phyloP scores from a whole-genome alignment of 2,329 filamentous ascomycete species.

The Phyllosticta citribraziliensis region DNA sequence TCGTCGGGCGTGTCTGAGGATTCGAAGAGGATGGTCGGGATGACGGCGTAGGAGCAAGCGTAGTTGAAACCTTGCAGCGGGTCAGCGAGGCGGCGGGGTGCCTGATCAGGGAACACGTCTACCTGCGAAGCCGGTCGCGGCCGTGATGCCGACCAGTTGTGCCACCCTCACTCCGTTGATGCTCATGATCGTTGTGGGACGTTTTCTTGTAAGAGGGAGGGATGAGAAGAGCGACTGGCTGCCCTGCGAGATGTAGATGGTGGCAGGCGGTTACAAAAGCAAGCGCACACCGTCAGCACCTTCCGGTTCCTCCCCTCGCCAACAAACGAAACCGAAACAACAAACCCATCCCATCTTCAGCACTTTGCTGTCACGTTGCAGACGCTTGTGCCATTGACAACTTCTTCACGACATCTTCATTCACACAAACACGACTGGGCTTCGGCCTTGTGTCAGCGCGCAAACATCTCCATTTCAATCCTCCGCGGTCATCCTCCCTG shows the following conservation, averaged over 20 bases:
- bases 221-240: neutral
- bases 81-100: neutral
- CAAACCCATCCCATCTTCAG: neutral
- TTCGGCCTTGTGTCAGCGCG: too few relatives aligned
- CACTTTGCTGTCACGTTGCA: too few relatives aligned
- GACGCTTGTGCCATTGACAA: too few relatives aligned
- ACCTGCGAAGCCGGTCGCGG: constrained; percentile 3
- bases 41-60: constrained; percentile 1
- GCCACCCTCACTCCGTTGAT: neutral
- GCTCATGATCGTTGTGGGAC: neutral
- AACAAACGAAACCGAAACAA: neutral
- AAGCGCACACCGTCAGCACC: neutral
- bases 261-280: neutral
- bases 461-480: too few relatives aligned
- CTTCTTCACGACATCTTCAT: too few relatives aligned
- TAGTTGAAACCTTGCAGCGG: constrained; percentile 3
- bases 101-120: neutral
- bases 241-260: neutral
- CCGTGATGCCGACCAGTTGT: constrained; percentile 6
- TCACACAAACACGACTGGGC: too few relatives aligned
- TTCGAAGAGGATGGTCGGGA: constrained; percentile 2
- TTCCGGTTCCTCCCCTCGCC: neutral
- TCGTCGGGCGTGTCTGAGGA: neutral
- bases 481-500: neutral
- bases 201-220: neutral